Evolutionary conservation across 306 rosid genomes (phyloP).

Genomic region (Cajanus cajan): DNA sequence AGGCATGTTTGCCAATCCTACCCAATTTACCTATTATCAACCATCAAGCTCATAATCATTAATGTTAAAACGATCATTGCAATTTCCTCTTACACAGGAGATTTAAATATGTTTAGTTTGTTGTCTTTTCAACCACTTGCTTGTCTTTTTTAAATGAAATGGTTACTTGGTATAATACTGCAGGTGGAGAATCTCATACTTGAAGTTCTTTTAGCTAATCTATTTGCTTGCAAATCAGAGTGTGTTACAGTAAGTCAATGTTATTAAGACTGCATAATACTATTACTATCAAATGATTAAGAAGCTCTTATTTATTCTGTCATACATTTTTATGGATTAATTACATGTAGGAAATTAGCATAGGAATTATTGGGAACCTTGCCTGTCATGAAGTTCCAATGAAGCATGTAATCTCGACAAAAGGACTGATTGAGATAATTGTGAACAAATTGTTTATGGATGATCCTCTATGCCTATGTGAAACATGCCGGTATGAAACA

Average conservation of each 20-base stretch:
- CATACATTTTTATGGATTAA: conserved; percentile 29
- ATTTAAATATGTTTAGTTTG: background rate
- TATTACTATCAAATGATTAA: background rate
- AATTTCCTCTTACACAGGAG: background rate
- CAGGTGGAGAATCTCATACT: conserved; percentile 85
- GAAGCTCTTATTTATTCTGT: conserved; percentile 12
- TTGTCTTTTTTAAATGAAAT: background rate
- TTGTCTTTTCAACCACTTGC: conserved; percentile 2
- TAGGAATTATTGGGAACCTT: conserved; percentile 86
- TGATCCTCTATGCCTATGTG: conserved; percentile 82
- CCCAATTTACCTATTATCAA: background rate
- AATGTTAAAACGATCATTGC: background rate
- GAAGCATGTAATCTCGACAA: conserved; percentile 53
- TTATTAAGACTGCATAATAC: conserved; percentile 4
- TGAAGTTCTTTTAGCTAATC: conserved; percentile 80
- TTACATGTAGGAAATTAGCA: conserved; percentile 66
- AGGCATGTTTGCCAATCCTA: background rate
- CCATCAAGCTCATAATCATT: background rate
- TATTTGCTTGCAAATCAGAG: conserved; percentile 56
- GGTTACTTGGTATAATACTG: conserved; percentile 18
- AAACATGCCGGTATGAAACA: conserved; percentile 68
- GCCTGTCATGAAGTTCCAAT: conserved; percentile 79
- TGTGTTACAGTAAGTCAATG: conserved; percentile 64
- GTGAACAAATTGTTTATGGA: conserved; percentile 68
- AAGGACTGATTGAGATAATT: conserved; percentile 58